Base-by-base conservation (phyloP, 768 basidiomycete genomes). In the Chalciporus sphaerocephalus region DNA sequence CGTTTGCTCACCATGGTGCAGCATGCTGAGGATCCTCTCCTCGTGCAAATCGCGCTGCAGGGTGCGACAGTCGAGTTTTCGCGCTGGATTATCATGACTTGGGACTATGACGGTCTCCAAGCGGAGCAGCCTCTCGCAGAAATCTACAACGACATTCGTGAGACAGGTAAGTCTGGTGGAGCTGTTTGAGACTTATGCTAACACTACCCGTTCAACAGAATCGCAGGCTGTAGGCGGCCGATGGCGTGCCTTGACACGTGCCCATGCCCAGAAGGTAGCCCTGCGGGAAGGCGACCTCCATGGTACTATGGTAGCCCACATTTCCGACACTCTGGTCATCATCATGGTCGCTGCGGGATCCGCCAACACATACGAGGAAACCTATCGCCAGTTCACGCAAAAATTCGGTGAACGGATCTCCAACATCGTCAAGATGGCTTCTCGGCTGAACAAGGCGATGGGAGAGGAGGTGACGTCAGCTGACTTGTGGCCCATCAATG, bases 391-490 rank as follows among this genome's bases (percentile, higher is more conserved):
- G 0, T 65, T 65, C 48, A 56, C 64, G 4, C 63, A 64, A 54
- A 60, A 59, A 49, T 68, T 69, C 16, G 66, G 65, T 5, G 66
- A 67, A 39, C 66, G 64, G 7, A 37, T 67, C 5, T 62, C 63
- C 39, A 69, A 66, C 38, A 50, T 67, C 1, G 66, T 69, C 27
- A 65, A 57, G 41, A 55, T 63, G 61, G 60, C 67, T 0, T 38
- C 54, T 1, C 54, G 62, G 28, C 33, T 67, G 25, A 65, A 67
- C 52, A 78, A 74, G 57, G 75, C 74, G 10, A 72, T 82, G 38
- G 80, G 80, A 1, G 78, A 81, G 58, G 76, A 75, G 40, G 68
- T 84, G 37, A 77, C 76, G 2, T 75, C 73, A 2, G 76, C 74
- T 42, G 81, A 83, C 51, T 54, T 83, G 48, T 77, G 80, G 57